These are phyloP conservation scores for Buddleja alternifolia DNA, from an alignment of 257 asterid species.

Conservation along the genomic window DNA sequence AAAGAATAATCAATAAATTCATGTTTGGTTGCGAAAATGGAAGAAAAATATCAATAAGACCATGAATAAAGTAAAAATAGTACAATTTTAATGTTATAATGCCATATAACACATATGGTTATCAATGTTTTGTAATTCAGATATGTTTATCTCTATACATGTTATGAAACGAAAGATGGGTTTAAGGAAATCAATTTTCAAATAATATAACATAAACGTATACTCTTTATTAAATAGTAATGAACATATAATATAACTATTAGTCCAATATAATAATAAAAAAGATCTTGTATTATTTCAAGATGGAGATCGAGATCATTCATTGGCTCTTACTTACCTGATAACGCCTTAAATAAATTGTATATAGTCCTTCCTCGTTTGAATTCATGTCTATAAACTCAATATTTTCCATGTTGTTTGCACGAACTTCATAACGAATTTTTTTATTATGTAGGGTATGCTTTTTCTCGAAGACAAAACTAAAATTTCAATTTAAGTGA, in stretches of 20 bases:
- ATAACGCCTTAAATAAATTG: background rate
- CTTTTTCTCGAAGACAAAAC: background rate
- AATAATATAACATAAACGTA: background rate
- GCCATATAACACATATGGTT: too few species aligned
- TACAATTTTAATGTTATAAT: too few species aligned
- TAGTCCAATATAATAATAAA: background rate
- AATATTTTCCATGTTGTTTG: background rate
- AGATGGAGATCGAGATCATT: background rate
- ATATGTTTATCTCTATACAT: background rate
- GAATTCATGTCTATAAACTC: background rate
- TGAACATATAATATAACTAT: background rate
- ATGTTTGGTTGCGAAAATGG: background rate
- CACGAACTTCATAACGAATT: background rate
- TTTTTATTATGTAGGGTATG: background rate
- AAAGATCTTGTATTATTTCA: conserved; percentile 7
- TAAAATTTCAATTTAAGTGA: background rate
- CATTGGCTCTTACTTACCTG: background rate
- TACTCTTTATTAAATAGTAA: background rate
- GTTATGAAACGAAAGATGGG: background rate
- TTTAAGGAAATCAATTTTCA: background rate
- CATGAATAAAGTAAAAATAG: background rate
- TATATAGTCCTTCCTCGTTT: background rate
- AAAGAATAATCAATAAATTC: background rate
- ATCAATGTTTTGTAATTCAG: too few species aligned
- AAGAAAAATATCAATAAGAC: background rate